Conservation (phyloP, 805 yeast species). For the Komagataella pastoris region DNA sequence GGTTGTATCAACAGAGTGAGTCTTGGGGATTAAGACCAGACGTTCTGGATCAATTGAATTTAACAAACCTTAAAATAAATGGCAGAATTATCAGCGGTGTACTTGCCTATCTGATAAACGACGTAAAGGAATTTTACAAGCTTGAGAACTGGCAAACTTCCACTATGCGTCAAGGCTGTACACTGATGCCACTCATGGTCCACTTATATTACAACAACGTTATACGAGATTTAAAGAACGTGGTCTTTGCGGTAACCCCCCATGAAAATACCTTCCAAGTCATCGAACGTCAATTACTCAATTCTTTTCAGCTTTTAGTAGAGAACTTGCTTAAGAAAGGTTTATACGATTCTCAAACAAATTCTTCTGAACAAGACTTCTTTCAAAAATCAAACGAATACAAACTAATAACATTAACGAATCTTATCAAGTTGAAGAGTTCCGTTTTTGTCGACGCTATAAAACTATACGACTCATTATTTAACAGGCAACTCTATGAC, state of each 20-base stretch:
- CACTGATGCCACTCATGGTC: conserved; percentile 23
- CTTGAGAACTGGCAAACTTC: conserved; percentile 27
- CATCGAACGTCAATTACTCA: conserved; percentile 20
- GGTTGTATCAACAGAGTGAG: conserved; percentile 10
- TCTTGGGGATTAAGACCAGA: background rate
- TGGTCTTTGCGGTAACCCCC: conserved; percentile 5
- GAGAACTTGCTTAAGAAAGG: conserved; percentile 33
- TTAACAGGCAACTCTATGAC: conserved; percentile 29
- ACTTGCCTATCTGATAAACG: conserved; percentile 12
- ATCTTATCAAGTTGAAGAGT: conserved; percentile 32
- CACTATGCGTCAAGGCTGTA: conserved; percentile 16
- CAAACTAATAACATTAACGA: conserved; percentile 34
- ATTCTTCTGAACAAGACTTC: conserved; percentile 1
- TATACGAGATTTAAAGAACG: conserved; percentile 16
- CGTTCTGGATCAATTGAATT: background rate
- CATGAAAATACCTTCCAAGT: conserved; percentile 12
- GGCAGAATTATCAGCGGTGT: conserved; percentile 13
- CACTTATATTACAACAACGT: conserved; percentile 22
- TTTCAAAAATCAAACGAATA: conserved; percentile 22
- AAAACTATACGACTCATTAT: conserved; percentile 33
- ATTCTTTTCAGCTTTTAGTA: conserved; percentile 19
- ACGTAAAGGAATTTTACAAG: conserved; percentile 8
- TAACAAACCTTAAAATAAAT: conserved; percentile 10
- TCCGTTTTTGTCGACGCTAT: conserved; percentile 34
- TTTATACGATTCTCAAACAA: conserved; percentile 17